A percentile compares a stretch with the other conserved stretches of the same genome.
Conservation (phyloP, 208 protist species). For the Wallacemonas sp. region DNA sequence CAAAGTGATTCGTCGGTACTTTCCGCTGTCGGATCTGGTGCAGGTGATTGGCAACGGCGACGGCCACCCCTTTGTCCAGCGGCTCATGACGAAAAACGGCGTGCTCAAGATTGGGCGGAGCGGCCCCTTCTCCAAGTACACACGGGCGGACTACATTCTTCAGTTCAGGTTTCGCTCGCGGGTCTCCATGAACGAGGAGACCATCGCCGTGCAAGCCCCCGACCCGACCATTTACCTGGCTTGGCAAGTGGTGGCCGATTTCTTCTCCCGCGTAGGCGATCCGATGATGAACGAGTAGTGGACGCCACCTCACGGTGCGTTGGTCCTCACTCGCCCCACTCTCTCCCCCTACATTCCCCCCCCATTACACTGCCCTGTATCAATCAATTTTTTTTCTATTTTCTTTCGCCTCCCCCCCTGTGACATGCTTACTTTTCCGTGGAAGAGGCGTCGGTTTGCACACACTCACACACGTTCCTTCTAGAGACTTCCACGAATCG, state of each 20-base stretch:
- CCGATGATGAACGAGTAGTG: not conserved
- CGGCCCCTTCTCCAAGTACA: slow-evolving; percentile 39
- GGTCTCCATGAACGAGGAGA: slow-evolving; percentile 44
- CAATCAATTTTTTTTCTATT: no score
- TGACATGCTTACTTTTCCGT: no score
- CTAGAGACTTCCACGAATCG: no score
- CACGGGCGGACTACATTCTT: slow-evolving; percentile 51
- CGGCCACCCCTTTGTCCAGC: slow-evolving; percentile 49
- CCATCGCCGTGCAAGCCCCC: slow-evolving; percentile 48
- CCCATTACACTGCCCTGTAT: no score
- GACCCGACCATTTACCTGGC: slow-evolving; percentile 53
- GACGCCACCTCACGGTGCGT: no score
- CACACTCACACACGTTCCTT: no score
- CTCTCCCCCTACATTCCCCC: no score
- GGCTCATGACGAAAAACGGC: slow-evolving; percentile 37
- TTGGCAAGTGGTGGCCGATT: slow-evolving; percentile 69
- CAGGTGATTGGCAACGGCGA: slow-evolving; percentile 41
- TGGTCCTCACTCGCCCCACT: no score
- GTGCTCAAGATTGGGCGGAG: slow-evolving; percentile 37
- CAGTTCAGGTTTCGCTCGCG: slow-evolving; percentile 55
- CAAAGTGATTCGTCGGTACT: slow-evolving; percentile 55
- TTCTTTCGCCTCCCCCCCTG: no score
- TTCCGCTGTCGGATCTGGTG: slow-evolving; percentile 55
- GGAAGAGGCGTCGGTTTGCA: no score
- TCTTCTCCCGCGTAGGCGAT: slow-evolving; percentile 49